Evolutionary conservation across 805 yeast genomes (phyloP), one percentile per base, ranked within the genome.

Genomic region (Lipomyces chichibuensis): DNA sequence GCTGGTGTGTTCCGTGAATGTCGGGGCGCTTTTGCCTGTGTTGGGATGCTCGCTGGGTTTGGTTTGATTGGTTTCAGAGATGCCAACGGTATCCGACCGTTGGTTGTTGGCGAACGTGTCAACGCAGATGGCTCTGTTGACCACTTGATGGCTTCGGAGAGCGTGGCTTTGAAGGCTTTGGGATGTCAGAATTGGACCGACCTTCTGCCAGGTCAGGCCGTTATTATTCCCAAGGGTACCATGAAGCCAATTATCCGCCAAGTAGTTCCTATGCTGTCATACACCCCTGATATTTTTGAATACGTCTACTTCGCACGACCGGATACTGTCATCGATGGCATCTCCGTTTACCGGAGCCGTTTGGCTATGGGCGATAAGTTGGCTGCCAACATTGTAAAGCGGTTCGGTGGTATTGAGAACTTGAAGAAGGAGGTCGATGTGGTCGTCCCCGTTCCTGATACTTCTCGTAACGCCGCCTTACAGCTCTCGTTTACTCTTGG

Each of bases 261-360:
- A 80, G 92, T 94, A 57, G 95, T 88, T 8, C 89, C 90, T 69
- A 84, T 88, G 70, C 83, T 84, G 76, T 80, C 88, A 1, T 93
- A 92, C 79, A 88, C 97, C 17, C 99, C 99, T 7, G 98, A 96
- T 80, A 87, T 95, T 70, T 95, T 95, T 75, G 99, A 95, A 80
- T 95, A 93, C 77, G 99, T 95, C 57, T 95, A 95, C 80, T 95
- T 95, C 82, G 98, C 99, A 20, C 87, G 99, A 77, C 98, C 98
- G 0, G 99, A 95, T 77, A 89, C 96, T 54, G 97, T 95, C 35
- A 80, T 93, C 69, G 99, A 95, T 78, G 99, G 98, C n/a, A 90
- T 95, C 57, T 90, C 97, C 20, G 98, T 95, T 25, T 95, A 95
- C 79, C 87, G 93, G 74, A 88, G 97, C 46, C 88, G 98, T 78